Base-by-base conservation (phyloP, 2,329 filamentous ascomycete species). In the Colletotrichum cereale region DNA sequence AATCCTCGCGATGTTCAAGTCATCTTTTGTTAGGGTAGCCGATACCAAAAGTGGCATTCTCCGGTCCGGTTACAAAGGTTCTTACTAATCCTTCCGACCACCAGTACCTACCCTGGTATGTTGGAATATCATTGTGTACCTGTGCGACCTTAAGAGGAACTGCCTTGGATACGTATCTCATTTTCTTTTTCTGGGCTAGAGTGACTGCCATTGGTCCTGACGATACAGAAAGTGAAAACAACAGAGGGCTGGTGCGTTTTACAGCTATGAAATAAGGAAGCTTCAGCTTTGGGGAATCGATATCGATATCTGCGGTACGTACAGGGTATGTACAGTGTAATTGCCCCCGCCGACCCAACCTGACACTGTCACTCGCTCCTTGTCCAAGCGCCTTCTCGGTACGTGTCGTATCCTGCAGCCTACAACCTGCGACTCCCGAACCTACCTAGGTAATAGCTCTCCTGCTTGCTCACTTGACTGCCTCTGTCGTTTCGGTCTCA, bases 331-430 rank as follows among this genome's bases (percentile, higher is more conserved):
- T 47, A 47, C 44, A 47, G 44, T 57, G 14, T 24, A 21, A 5
- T 2, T 2, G 34, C n/a, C 5, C 6, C 12, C 34, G 4, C 14
- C 5, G 7, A 16, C n/a, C 16, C n/a, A 14, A 11, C 55, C 34
- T 18, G n/a, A 16, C 34, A 57, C 53, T 57, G 55, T 57, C 10
- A 26, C 21, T 21, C 40, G 2, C 18, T 36, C 52, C 3, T 26
- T 52, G 31, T 36, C 14, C 34, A 56, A 62, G 34, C 31, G 14
- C 44, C 14, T 52, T 40, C 31, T 31, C 42, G 21, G 26, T 21
- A 62, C 21, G 21, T 61, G 44, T 26, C 31, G 44, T 11, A 47
- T 62, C 58, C 44, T 48, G 21, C 29, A 61, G 26, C 48, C 48
- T 52, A 8, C 44, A 48, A 14, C 16, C 38, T 47, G 42, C 42